Percentiles rank a stretch among this genome's conserved stretches.
Conservation (phyloP, 495 filamentous ascomycete species). For the Neurospora sp. region DNA sequence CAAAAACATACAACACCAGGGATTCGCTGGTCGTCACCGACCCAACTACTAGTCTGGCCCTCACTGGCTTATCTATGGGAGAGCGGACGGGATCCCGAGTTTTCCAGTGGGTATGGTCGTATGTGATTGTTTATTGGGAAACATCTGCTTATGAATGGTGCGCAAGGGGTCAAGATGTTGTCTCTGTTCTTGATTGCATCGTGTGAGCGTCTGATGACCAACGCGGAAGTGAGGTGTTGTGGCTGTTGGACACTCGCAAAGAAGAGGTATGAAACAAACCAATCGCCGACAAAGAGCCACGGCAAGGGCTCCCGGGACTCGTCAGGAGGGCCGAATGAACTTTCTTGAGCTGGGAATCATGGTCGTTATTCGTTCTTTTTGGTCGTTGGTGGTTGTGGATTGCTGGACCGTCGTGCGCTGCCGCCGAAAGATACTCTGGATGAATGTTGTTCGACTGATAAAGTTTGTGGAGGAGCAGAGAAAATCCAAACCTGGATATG, state of each 20-base stretch:
- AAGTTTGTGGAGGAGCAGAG: too few relatives aligned
- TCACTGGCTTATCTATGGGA: conserved; percentile 3
- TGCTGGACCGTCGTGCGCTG: too few relatives aligned
- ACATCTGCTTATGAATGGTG: neutral
- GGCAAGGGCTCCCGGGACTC: too few relatives aligned
- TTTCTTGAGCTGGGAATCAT: too few relatives aligned
- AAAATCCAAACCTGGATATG: too few relatives aligned
- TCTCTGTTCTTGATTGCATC: neutral
- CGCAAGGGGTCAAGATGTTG: neutral
- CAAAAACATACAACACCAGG: conserved; percentile 19
- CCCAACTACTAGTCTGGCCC: conserved; percentile 34
- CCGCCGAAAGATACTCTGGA: too few relatives aligned
- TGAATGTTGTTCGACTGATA: too few relatives aligned
- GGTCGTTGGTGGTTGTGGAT: too few relatives aligned
- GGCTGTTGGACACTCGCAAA: neutral
- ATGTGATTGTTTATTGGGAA: conserved; percentile 4
- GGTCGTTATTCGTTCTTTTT: too few relatives aligned
- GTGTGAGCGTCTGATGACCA: neutral
- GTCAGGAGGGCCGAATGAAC: too few relatives aligned
- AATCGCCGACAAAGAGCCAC: too few relatives aligned
- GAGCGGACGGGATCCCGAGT: conserved; percentile 39
- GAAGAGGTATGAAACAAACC: neutral
- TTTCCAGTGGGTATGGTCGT: conserved; percentile 33
- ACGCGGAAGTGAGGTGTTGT: neutral
- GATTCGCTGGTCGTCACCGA: conserved; percentile 35